Percentiles rank a stretch among this genome's conserved stretches.
phyloP scores from a whole-genome alignment of 2,329 filamentous ascomycete species.

The Xylariaceae sp. region DNA sequence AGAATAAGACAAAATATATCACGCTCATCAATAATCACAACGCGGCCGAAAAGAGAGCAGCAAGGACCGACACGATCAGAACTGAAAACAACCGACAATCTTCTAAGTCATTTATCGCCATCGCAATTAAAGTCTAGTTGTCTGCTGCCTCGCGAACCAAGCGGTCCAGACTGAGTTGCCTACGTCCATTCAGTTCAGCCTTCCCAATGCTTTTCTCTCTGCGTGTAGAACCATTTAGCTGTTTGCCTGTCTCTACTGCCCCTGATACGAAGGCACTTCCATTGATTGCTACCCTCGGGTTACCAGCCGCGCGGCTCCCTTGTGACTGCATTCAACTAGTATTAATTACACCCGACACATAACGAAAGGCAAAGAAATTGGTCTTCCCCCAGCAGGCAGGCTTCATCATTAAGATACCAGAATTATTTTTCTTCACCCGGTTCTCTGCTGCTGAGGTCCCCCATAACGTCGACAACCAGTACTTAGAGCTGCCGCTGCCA shows the following conservation, averaged over 20 bases:
- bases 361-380: conserved; percentile 22
- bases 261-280: neutral
- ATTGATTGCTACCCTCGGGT: neutral
- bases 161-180: neutral
- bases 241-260: neutral
- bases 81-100: neutral
- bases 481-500: neutral
- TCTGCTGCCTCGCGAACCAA: conserved; percentile 4
- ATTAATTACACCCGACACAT: conserved; percentile 28
- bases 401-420: conserved; percentile 22
- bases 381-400: conserved; percentile 7
- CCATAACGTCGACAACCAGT: conserved; percentile 6
- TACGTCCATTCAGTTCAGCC: neutral
- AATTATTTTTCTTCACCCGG: conserved; percentile 15
- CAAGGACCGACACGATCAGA: neutral
- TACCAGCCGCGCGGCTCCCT: neutral
- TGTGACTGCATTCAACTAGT: conserved; percentile 20
- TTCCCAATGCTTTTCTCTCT: neutral
- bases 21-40: neutral
- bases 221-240: neutral
- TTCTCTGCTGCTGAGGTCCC: neutral
- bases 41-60: neutral
- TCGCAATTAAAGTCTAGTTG: conserved; percentile 5
- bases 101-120: neutral
- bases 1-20: too few relatives aligned